Evolutionary conservation across 371 early-diverging fungal genomes (phyloP), one percentile per base, ranked within the genome.

Genomic region (Circinella minor): DNA sequence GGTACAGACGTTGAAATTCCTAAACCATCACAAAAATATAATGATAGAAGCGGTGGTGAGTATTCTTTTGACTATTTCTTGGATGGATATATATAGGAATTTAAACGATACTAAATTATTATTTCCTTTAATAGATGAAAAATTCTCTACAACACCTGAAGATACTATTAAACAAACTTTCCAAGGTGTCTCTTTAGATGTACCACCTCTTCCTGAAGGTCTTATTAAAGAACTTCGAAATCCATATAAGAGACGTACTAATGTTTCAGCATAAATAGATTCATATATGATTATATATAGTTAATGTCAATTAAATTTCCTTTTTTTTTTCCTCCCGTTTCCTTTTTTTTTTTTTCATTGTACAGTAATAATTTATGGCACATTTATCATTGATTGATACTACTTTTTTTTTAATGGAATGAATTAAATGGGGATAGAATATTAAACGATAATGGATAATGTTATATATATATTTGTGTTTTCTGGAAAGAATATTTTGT

Each of bases 1-100:
- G 78, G 77, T 17, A 81, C 81, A n/a, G 81, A 82, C 61, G 74
- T 82, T 17, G 82, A 79, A 66, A 84, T 84, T 57, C 81, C 82
- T 17, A 82, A 84, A 61, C 81, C 82, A 49, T 49, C 55, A 27
- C 73, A 70, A 67, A 79, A 76, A 75, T 81, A 82, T 55, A 70
- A 82, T 36, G 76, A 80, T 63, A 74, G 70, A 61, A 72, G 75
- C 63, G 69, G 68, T 54, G 77, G 77, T 77, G 70, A 51, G 70
- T 63, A 4, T 14, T 34, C 6, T 18, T 27, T 18, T 17, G 0
- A 57, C 8, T 13, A 51, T 43, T 11, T 6, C 15, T 54, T 6
- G 6, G 7, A 27, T 10, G 34, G 18, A 34, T 57, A 27, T 27
- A 27, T 17, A 34, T 27, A 18, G 65, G 47, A 71, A 27, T 34